These are phyloP conservation scores for Amaranthus cruentus DNA, from an alignment of 148 eudicot genomes.

Conservation along the genomic window DNA sequence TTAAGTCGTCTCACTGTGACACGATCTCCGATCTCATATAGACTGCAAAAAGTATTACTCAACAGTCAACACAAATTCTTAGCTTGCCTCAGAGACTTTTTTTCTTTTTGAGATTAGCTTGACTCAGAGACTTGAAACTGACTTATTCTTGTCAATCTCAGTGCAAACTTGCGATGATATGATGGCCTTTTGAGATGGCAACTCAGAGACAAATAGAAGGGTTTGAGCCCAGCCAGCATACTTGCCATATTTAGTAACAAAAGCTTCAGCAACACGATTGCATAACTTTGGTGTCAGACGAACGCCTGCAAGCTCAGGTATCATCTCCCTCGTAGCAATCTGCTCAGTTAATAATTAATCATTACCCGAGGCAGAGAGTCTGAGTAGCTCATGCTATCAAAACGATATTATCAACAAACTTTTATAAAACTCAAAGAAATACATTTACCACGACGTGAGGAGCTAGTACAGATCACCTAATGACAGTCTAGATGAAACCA, in stretches of 20 bases:
- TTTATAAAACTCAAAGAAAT: not conserved
- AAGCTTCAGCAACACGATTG: constrained; percentile 83
- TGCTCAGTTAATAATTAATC: constrained; percentile 21
- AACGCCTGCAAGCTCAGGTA: constrained; percentile 82
- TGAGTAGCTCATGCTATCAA: not conserved
- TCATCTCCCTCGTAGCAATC: constrained; percentile 82
- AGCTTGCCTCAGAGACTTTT: constrained; percentile 5
- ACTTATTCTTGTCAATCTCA: constrained; percentile 27
- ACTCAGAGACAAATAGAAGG: constrained; percentile 85
- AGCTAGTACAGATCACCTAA: too few species aligned
- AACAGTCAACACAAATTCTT: too few species aligned
- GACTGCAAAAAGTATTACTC: too few species aligned
- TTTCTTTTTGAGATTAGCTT: not conserved
- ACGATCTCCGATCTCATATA: too few species aligned
- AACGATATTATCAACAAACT: too few species aligned
- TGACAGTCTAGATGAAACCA: too few species aligned
- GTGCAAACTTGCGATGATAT: constrained; percentile 29
- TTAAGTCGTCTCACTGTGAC: too few species aligned
- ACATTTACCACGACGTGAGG: too few species aligned
- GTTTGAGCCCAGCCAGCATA: constrained; percentile 99
- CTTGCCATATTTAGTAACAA: constrained; percentile 82
- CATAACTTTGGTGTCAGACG: constrained; percentile 61
- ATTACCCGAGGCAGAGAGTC: not conserved
- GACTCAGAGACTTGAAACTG: not conserved
- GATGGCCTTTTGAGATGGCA: constrained; percentile 80